Evolutionary conservation across 2,329 filamentous ascomycete species (phyloP).

Genomic region (Arthrobotrys iridis): DNA sequence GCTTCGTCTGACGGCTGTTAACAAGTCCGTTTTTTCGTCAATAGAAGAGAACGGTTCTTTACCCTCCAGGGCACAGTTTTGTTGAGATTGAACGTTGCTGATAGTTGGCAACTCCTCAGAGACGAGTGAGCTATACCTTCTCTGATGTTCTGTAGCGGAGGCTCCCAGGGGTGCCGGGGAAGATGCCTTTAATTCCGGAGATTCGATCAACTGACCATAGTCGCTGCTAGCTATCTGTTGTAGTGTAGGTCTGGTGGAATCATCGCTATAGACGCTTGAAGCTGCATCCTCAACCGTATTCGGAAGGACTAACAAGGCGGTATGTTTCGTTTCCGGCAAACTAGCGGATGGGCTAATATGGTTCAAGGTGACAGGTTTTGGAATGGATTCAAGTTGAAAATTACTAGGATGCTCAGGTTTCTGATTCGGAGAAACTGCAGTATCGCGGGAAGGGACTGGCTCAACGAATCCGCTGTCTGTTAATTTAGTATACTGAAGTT

Average conservation of each 20-base stretch:
- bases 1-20: constrained; percentile 20
- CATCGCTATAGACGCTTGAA: constrained; percentile 46
- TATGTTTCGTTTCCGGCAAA: constrained; percentile 19
- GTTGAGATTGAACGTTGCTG: not conserved
- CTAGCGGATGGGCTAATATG: not conserved
- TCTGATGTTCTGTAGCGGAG: constrained; percentile 24
- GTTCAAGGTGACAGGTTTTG: not conserved
- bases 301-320: constrained; percentile 4
- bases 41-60: not conserved
- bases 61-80: not conserved
- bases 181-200: constrained; percentile 5
- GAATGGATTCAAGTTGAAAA: constrained; percentile 22
- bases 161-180: not conserved
- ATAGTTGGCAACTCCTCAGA: constrained; percentile 34
- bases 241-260: constrained; percentile 21
- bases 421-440: constrained; percentile 16
- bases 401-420: constrained; percentile 14
- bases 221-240: constrained; percentile 38
- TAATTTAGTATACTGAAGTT: constrained; percentile 16
- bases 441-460: constrained; percentile 33
- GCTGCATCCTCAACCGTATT: constrained; percentile 9
- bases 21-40: constrained; percentile 28
- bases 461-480: constrained; percentile 48
- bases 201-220: constrained; percentile 15
- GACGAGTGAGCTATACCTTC: constrained; percentile 27